These are phyloP conservation scores for Nothophytophthora sp. DNA, from an alignment of 352 stramenopile species.

Conservation along the genomic window DNA sequence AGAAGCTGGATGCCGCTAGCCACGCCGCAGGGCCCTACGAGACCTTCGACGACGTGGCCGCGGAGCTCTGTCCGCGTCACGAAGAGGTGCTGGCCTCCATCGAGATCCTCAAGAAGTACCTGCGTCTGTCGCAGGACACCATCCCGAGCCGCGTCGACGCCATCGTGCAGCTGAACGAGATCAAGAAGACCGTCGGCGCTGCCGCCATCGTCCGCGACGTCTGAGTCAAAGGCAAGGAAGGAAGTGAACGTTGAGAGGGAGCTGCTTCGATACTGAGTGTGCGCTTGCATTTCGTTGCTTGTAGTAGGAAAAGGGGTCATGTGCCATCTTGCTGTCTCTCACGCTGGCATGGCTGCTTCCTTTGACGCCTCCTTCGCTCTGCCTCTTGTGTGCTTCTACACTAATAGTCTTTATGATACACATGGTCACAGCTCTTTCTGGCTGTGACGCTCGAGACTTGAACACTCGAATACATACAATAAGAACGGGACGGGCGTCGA, in stretches of 20 bases:
- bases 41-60: constrained; percentile 47
- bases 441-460: no score
- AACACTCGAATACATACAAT: no score
- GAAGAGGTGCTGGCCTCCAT: constrained; percentile 65
- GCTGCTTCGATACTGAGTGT: constrained; percentile 11
- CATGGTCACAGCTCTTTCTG: no score
- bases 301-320: no score
- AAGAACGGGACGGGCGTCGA: no score
- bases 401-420: constrained; percentile 28
- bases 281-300: constrained; percentile 4
- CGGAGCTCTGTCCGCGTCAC: constrained; percentile 48
- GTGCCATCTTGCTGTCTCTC: no score
- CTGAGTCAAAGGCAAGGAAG: constrained; percentile 12
- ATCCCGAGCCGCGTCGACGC: constrained; percentile 58
- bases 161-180: constrained; percentile 72
- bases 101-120: constrained; percentile 70
- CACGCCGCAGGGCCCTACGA: constrained; percentile 48
- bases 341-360: no score
- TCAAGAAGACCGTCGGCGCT: constrained; percentile 56
- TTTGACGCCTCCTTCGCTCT: no score
- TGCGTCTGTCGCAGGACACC: constrained; percentile 56
- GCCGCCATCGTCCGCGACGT: constrained; percentile 19
- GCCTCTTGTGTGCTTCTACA: no score
- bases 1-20: constrained; percentile 59
- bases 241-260: neutral